Evolutionary conservation across 1,284 basidiomycete genomes (phyloP).

Genomic region (Xanthoconium separans): DNA sequence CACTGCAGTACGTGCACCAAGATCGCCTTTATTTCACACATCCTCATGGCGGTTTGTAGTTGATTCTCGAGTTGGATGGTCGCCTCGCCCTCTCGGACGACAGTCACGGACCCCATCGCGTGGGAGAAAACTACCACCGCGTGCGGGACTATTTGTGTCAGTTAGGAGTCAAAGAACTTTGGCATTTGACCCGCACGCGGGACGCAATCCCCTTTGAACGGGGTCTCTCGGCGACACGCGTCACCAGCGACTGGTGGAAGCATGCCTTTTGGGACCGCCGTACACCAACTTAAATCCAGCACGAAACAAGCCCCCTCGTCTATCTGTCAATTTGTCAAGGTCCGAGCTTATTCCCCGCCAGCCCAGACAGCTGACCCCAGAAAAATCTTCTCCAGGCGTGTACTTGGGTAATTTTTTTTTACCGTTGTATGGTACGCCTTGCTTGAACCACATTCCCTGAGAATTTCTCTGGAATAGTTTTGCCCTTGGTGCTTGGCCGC

Average conservation of each 20-base stretch:
- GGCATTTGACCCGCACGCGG: slow-evolving; percentile 53
- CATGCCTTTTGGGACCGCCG: slow-evolving; percentile 53
- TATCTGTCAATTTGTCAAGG: slow-evolving; percentile 26
- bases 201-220: slow-evolving; percentile 30
- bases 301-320: slow-evolving; percentile 6
- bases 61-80: slow-evolving; percentile 68
- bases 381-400: slow-evolving; percentile 8
- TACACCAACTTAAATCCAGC: slow-evolving; percentile 11
- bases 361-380: slow-evolving; percentile 13
- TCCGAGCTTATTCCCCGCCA: slow-evolving; percentile 36
- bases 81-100: slow-evolving; percentile 91
- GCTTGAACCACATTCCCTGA: slow-evolving; percentile 6
- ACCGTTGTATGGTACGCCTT: background rate
- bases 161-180: slow-evolving; percentile 66
- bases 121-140: slow-evolving; percentile 83
- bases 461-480: background rate
- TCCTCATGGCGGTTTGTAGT: slow-evolving; percentile 43
- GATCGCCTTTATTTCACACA: slow-evolving; percentile 9
- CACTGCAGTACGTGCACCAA: slow-evolving; percentile 55
- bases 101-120: slow-evolving; percentile 87
- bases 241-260: slow-evolving; percentile 54
- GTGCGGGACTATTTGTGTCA: slow-evolving; percentile 68
- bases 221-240: slow-evolving; percentile 45
- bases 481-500: slow-evolving; percentile 3
- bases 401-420: slow-evolving; percentile 16